phyloP scores from a whole-genome alignment of 2,329 filamentous ascomycete species.

The Penicillium sp. region DNA sequence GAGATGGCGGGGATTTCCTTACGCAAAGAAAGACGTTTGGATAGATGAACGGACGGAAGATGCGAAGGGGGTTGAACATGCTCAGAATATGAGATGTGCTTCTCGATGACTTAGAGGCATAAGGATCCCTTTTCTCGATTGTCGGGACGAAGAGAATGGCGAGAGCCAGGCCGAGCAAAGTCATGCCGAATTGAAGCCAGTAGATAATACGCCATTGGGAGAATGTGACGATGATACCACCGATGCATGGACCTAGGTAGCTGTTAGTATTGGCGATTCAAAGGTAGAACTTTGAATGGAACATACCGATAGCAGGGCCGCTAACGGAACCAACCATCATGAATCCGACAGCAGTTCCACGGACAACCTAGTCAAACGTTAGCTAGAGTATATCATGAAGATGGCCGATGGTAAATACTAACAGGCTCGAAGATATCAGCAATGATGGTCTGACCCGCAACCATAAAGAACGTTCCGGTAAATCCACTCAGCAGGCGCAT shows the following conservation, averaged over 20 bases:
- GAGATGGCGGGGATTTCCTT: not conserved
- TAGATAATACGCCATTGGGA: slow-evolving; percentile 75
- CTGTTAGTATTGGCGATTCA: slow-evolving; percentile 5
- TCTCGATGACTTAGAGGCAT: slow-evolving; percentile 46
- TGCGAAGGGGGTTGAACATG: slow-evolving; percentile 66
- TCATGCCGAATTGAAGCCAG: slow-evolving; percentile 74
- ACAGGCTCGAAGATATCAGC: slow-evolving; percentile 47
- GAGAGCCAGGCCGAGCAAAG: slow-evolving; percentile 61
- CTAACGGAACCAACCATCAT: slow-evolving; percentile 49
- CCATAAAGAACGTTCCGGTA: slow-evolving; percentile 46
- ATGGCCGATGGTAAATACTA: not conserved
- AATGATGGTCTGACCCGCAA: slow-evolving; percentile 44
- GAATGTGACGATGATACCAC: slow-evolving; percentile 78
- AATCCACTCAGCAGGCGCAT: slow-evolving; percentile 41
- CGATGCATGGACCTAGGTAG: slow-evolving; percentile 60
- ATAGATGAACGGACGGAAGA: slow-evolving; percentile 66
- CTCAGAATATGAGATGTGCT: slow-evolving; percentile 45
- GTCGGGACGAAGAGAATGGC: slow-evolving; percentile 71
- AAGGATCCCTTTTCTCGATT: slow-evolving; percentile 63
- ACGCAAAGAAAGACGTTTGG: slow-evolving; percentile 68
- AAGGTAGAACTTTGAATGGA: not conserved
- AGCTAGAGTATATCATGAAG: not conserved
- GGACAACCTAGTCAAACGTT: slow-evolving; percentile 33
- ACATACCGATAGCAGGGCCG: slow-evolving; percentile 48
- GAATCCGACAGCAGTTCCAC: slow-evolving; percentile 50